phyloP scores from a whole-genome alignment of 371 early-diverging fungal genomes.

The Mucor velutinosus region DNA sequence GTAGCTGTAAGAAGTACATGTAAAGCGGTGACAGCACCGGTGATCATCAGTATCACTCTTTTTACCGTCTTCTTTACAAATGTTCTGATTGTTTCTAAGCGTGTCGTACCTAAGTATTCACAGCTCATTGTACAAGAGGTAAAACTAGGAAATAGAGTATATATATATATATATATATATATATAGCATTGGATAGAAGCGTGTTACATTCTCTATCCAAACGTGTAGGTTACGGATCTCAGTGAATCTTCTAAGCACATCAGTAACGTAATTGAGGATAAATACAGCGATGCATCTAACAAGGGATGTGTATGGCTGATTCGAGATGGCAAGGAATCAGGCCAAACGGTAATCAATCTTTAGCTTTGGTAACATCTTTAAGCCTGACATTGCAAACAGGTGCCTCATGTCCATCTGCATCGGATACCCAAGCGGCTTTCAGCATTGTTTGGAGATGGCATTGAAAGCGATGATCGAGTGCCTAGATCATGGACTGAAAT shows the following conservation, averaged over 20 bases:
- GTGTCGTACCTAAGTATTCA: slow-evolving; percentile 7
- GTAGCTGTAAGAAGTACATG: too few species aligned
- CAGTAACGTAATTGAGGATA: background rate
- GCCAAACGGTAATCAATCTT: slow-evolving; percentile 8
- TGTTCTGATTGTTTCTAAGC: slow-evolving; percentile 11
- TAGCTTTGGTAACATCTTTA: background rate
- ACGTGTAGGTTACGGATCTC: background rate
- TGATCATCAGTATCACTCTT: too few species aligned
- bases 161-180: too few species aligned
- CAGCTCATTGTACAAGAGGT: slow-evolving; percentile 2
- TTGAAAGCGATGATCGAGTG: background rate
- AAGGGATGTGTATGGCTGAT: slow-evolving; percentile 3
- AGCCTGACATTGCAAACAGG: background rate
- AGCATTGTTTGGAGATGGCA: background rate
- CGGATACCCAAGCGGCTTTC: slow-evolving; percentile 13
- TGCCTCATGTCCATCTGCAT: slow-evolving; percentile 14
- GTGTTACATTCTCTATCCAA: slow-evolving; percentile 2
- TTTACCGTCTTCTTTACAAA: background rate
- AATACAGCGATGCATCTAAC: background rate
- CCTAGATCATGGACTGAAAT: slow-evolving; percentile 9
- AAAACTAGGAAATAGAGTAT: slow-evolving; percentile 1
- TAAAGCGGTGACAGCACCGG: too few species aligned
- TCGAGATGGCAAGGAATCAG: slow-evolving; percentile 14
- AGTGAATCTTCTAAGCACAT: slow-evolving; percentile 1
- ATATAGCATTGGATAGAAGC: background rate